Evolutionary conservation across 1,139 yeast genomes (phyloP).

Genomic region (Suhomyces panamericanus): DNA sequence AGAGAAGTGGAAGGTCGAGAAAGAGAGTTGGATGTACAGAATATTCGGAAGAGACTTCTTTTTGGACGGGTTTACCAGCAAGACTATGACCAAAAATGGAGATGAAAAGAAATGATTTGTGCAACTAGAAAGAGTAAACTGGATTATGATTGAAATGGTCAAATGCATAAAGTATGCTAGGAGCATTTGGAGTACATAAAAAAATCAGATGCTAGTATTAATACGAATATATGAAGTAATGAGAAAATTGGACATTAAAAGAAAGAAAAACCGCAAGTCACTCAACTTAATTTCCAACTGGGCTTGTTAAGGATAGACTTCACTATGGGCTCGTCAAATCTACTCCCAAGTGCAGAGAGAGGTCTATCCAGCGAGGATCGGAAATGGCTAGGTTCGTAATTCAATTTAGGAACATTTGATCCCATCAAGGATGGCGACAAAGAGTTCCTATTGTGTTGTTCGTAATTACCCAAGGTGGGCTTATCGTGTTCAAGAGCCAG

Average conservation of each 20-base stretch:
- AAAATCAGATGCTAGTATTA: background rate
- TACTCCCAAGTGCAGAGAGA: constrained; percentile 34
- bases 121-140: background rate
- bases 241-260: background rate
- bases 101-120: constrained; percentile 6
- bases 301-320: background rate
- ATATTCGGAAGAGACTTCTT: constrained; percentile 47
- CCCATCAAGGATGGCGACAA: constrained; percentile 3
- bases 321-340: constrained; percentile 35
- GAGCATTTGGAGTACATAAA: no score
- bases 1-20: constrained; percentile 45
- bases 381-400: constrained; percentile 1
- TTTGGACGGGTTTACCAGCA: constrained; percentile 49
- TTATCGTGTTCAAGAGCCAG: constrained; percentile 11
- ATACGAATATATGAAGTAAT: constrained; percentile 36
- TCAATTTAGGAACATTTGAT: constrained; percentile 6
- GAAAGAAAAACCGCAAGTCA: background rate
- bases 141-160: background rate
- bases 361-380: constrained; percentile 38
- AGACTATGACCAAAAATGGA: constrained; percentile 30
- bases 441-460: background rate
- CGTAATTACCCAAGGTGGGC: background rate
- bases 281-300: background rate
- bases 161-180: no score
- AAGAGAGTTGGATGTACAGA: constrained; percentile 38